Conservation (phyloP, 306 rosid species). For the Cyamopsis tetragonoloba region DNA sequence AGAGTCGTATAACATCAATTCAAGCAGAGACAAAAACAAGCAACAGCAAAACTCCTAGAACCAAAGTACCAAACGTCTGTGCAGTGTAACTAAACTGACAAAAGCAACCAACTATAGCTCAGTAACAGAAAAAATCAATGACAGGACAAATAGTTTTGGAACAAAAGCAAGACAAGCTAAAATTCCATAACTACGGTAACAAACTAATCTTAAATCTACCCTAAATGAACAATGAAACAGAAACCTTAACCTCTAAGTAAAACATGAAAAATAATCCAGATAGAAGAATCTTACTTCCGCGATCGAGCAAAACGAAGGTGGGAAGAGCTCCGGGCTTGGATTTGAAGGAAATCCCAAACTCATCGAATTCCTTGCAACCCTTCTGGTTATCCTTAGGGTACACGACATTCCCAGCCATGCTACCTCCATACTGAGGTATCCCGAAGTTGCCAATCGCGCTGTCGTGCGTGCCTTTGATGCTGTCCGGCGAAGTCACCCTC, state of each 20-base stretch:
- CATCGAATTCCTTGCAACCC: conserved; percentile 81
- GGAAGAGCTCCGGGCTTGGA: conserved; percentile 88
- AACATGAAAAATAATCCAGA: background rate
- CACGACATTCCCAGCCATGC: conserved; percentile 85
- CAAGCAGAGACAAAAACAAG: background rate
- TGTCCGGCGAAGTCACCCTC: conserved; percentile 86
- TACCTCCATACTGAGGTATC: conserved; percentile 96
- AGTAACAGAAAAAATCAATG: background rate
- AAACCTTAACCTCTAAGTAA: background rate
- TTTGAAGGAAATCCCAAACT: conserved; percentile 63
- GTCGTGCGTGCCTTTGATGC: conserved; percentile 69
- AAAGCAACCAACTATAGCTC: conserved; percentile 7
- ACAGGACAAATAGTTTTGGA: background rate
- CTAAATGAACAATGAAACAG: background rate
- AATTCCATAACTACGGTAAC: background rate
- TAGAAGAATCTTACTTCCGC: conserved; percentile 64
- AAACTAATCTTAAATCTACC: no score
- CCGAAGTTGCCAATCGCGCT: conserved; percentile 99
- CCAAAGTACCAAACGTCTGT: conserved; percentile 1
- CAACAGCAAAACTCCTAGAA: background rate
- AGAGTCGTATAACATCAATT: background rate
- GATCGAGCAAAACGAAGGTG: conserved; percentile 83
- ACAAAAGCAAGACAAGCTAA: conserved; percentile 9
- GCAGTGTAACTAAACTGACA: background rate
- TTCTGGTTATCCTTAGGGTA: conserved; percentile 82